These are phyloP conservation scores for Pestalotiopsis fici DNA, from an alignment of 2,329 filamentous ascomycete genomes.

Conservation along the genomic window DNA sequence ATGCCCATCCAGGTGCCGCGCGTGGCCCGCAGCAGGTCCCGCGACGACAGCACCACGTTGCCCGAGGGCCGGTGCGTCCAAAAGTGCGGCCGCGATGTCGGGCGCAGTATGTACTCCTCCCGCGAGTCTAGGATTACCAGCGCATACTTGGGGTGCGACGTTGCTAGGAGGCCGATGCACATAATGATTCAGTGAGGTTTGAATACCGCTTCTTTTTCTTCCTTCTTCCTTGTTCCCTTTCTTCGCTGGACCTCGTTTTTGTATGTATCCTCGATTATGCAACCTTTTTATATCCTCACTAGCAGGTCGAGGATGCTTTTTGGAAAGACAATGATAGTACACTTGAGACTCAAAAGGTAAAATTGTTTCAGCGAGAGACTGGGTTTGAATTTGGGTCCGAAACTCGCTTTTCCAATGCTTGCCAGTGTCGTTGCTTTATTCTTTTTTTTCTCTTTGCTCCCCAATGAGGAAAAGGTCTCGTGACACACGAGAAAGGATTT, in stretches of 20 bases:
- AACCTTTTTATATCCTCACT: too few species aligned
- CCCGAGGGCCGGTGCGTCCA: constrained; percentile 51
- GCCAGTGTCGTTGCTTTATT: background rate
- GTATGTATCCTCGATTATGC: too few species aligned
- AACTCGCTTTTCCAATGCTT: background rate
- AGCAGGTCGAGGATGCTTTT: too few species aligned
- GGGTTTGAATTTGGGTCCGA: too few species aligned
- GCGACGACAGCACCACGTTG: constrained; percentile 55
- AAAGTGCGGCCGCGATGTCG: constrained; percentile 66
- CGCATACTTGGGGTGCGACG: constrained; percentile 73
- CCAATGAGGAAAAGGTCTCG: background rate
- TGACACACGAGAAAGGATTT: background rate
- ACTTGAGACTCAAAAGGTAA: too few species aligned
- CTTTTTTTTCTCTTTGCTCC: background rate
- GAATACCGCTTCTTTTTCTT: background rate
- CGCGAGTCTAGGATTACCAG: constrained; percentile 78
- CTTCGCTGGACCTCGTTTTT: too few species aligned
- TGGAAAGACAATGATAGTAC: too few species aligned
- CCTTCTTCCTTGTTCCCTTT: background rate
- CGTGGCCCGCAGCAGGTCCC: constrained; percentile 62
- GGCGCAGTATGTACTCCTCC: constrained; percentile 70
- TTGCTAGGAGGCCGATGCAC: constrained; percentile 79
- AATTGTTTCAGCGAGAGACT: too few species aligned
- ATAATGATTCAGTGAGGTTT: constrained; percentile 40
- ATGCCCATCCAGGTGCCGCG: constrained; percentile 69